Evolutionary conservation across 2,329 filamentous ascomycete genomes (phyloP), one percentile per base, ranked within the genome.

Genomic region (Cryphonectria naterciae): DNA sequence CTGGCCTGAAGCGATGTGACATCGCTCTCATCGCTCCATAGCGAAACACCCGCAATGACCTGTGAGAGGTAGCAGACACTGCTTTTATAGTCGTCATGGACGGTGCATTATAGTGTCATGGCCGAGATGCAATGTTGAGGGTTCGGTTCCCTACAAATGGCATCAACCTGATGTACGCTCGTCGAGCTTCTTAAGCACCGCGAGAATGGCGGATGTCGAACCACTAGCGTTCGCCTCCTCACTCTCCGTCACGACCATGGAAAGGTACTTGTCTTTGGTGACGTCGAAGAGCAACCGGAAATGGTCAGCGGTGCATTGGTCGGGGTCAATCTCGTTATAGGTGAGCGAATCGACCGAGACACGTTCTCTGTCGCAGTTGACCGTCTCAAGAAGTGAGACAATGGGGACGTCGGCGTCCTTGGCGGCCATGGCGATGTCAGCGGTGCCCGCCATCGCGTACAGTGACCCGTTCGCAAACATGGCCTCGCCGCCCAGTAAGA

Each of bases 401-500:
- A 98, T 93, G 0, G 93, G 92, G 52, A 95, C 88, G 70, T 92
- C 91, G 28, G 90, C 85, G 70, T 92, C 89, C 67, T 91, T 89
- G 7, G 95, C 95, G 58, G 92, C 90, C 84, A 96, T 92, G 25
- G 95, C 95, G 13, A 98, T 88, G 71, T 96, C 89, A 35, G 93
- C 93, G 4, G 95, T 97, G 72, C 96, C 96, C 13, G 94, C 90
- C 28, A 94, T 90, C 5, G 93, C 95, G 81, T 97, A 97, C 76
- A 99, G 87, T 46, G 93, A 89, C 10, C 96, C 96, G 80, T 98
- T 98, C 75, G 93, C 95, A 83, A 97, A 96, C 90, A 99, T 96
- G 54, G 94, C 93, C 79, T 98, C 95, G 5, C 95, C 94, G 17
- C 94, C 95, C 1, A 99, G 85, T 67, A 98, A 88, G 13, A 96